Base-by-base conservation (phyloP, 306 rosid species). In the Lathyrus oleraceus region DNA sequence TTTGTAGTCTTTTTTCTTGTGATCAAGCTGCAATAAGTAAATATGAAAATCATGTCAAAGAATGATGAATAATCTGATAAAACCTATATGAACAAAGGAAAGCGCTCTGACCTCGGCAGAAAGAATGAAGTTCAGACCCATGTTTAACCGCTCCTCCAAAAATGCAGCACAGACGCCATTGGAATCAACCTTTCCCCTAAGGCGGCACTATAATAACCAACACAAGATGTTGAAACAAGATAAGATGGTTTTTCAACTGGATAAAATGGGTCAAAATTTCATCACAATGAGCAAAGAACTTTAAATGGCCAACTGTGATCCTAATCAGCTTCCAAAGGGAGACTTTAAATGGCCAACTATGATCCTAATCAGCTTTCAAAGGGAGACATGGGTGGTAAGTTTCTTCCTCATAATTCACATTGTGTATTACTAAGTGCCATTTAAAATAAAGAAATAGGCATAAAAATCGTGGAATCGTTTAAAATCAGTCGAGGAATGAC, bases 1-100 rank as follows among this genome's bases (percentile, higher is more conserved):
- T 81, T 91, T 95, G 95, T 91, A 95, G 84, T 95, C 99, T 67
- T 91, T 95, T 96, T 83, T 95, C 79, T 27, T 79, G 79, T 91
- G 96, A 76, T 95, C 99, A 68, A 95, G 86, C 96, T 91, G 97
- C 92, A 78, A 65, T 32, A 27, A 56, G 45, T 11, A 60, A 49
- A 73, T 8, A 65, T 20, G 73, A 40, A 64, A 59, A 20, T 58
- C 51, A 67, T 32, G 78, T 81, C 75, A 79, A 42, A 67, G 39
- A 6, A 58, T 12, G 13, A 0, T 4, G 23, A 16, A 40, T 28
- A 64, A 53, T 12, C 20, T 19, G 8, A 67, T 21, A 69, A 69
- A 51, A 71, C 23, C 44, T 54, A 42, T 57, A 42, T 6, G 13
- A 17, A 49, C 27, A 38, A 62, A 42, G 48, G 4, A 66, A 60